Percentiles rank a stretch among this genome's conserved stretches.
phyloP scores from a whole-genome alignment of 257 asterid genomes.

The Linderniella brevidens region DNA sequence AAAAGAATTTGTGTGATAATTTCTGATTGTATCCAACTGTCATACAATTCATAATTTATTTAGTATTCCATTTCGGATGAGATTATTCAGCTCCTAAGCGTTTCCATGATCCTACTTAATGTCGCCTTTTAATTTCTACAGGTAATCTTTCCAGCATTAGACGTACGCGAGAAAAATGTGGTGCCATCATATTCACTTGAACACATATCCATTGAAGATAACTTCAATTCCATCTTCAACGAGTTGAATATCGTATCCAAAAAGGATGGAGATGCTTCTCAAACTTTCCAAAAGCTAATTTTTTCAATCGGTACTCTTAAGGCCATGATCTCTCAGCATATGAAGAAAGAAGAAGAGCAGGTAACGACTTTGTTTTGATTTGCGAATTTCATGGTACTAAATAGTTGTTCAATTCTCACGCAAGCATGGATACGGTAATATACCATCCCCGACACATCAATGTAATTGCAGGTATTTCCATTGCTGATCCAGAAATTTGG shows the following conservation, averaged over 20 bases:
- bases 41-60: too few relatives aligned
- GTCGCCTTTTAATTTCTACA: constrained; percentile 23
- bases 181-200: constrained; percentile 46
- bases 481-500: constrained; percentile 39
- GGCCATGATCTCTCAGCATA: constrained; percentile 54
- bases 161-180: constrained; percentile 51
- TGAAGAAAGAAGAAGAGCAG: constrained; percentile 87
- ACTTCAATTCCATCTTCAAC: constrained; percentile 28
- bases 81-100: too few relatives aligned
- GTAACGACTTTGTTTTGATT: constrained; percentile 14
- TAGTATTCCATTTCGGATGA: too few relatives aligned
- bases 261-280: constrained; percentile 21
- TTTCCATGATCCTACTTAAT: not conserved
- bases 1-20: too few relatives aligned
- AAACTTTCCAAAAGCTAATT: constrained; percentile 39
- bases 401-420: constrained; percentile 1
- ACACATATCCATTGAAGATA: constrained; percentile 45
- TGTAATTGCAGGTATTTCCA: constrained; percentile 57
- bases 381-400: too few relatives aligned
- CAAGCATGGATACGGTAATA: too few relatives aligned
- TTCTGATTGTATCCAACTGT: too few relatives aligned
- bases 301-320: constrained; percentile 40
- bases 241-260: constrained; percentile 39
- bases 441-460: constrained; percentile 1
- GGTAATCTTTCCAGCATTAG: constrained; percentile 78